Evolutionary conservation across 805 yeast genomes (phyloP).

Genomic region (Wickerhamomyces chaumierensis): DNA sequence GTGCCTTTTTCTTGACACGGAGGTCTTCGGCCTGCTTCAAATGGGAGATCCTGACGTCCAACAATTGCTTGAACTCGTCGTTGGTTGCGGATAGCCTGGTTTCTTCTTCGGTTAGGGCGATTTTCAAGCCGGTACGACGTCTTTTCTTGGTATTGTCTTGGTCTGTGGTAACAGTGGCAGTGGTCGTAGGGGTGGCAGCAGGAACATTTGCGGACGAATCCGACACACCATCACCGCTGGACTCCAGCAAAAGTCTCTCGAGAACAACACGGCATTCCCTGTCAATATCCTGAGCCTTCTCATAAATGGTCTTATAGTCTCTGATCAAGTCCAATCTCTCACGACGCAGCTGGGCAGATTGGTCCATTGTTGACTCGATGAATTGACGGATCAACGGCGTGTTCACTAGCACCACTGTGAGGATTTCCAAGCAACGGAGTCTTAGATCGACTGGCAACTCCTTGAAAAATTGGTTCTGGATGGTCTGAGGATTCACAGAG

Average conservation of each 20-base stretch:
- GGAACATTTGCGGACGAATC: conserved; percentile 1
- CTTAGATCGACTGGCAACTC: conserved; percentile 42
- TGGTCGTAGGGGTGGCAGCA: conserved; percentile 4
- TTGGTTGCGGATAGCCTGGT: too few species aligned
- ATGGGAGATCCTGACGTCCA: conserved; percentile 33
- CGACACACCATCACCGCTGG: too few species aligned
- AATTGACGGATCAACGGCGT: conserved; percentile 48
- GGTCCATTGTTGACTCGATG: conserved; percentile 61
- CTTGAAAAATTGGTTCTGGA: conserved; percentile 42
- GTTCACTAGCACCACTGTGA: conserved; percentile 51
- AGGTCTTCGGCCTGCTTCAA: conserved; percentile 30
- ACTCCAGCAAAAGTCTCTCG: conserved; percentile 16
- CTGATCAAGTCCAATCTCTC: conserved; percentile 54
- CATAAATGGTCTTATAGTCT: conserved; percentile 44
- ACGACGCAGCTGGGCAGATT: conserved; percentile 48
- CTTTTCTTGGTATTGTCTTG: conserved; percentile 5
- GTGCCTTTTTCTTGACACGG: conserved; percentile 34
- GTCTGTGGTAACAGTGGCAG: conserved; percentile 9
- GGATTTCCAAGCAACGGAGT: conserved; percentile 44
- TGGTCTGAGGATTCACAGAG: conserved; percentile 37
- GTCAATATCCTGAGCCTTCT: conserved; percentile 35
- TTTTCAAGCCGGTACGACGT: too few species aligned
- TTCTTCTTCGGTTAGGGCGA: too few species aligned
- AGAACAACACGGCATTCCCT: conserved; percentile 26
- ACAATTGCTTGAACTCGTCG: conserved; percentile 26